Evolutionary conservation across 306 rosid species (phyloP).

Genomic region (Biancaea sappan): DNA sequence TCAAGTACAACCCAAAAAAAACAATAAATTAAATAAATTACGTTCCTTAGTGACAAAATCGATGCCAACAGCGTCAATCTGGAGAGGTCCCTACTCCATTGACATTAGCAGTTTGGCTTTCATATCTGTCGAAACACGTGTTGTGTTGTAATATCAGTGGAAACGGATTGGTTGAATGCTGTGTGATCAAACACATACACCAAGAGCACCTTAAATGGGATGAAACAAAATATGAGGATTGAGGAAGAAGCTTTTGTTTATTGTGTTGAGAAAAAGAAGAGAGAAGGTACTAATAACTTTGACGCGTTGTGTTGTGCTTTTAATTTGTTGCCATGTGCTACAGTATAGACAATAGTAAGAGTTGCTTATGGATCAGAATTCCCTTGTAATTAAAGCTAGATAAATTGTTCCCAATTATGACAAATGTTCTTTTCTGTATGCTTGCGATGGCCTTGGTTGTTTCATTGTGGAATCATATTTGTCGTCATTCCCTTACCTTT

Average conservation of each 20-base stretch:
- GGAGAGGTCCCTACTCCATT: background rate
- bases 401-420: background rate
- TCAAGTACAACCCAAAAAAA: background rate
- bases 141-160: background rate
- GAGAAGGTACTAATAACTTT: too few species aligned
- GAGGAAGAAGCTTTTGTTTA: background rate
- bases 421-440: background rate
- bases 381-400: background rate
- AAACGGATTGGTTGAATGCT: background rate
- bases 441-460: background rate
- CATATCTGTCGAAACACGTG: background rate
- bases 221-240: background rate
- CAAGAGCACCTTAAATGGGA: background rate
- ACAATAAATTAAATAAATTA: background rate
- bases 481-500: background rate
- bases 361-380: background rate
- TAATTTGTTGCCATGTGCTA: background rate
- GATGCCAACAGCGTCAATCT: background rate
- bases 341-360: too few species aligned
- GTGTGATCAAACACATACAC: background rate
- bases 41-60: background rate
- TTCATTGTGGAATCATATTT: background rate
- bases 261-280: too few species aligned
- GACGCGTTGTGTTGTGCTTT: background rate
- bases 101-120: background rate